Evolutionary conservation across 495 filamentous ascomycete genomes (phyloP).

Genomic region (Aspergillus leporis): DNA sequence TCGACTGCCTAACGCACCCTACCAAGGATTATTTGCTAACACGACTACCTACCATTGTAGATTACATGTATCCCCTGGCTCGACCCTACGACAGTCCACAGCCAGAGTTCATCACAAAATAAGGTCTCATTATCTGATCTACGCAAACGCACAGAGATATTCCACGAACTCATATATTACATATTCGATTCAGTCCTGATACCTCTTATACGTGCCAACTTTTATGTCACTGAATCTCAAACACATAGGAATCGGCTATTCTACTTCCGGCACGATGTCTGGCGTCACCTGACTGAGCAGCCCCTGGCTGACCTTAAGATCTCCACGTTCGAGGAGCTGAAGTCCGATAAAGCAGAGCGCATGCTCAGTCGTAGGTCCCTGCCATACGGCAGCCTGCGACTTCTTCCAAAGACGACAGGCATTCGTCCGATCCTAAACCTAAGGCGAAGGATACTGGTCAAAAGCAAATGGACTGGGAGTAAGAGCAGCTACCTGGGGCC

Average conservation of each 20-base stretch:
- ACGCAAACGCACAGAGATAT: constrained; percentile 74
- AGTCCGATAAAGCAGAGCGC: constrained; percentile 51
- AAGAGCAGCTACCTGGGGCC: constrained; percentile 51
- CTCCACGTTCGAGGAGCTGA: constrained; percentile 80
- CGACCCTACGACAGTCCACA: constrained; percentile 41
- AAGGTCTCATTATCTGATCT: constrained; percentile 72
- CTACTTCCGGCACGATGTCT: constrained; percentile 93
- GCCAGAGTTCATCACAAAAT: constrained; percentile 9
- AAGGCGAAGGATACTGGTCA: constrained; percentile 56
- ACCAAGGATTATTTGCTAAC: background rate
- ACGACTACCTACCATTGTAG: constrained; percentile 39
- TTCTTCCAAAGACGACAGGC: constrained; percentile 72
- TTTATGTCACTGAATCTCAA: constrained; percentile 92
- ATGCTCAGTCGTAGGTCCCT: constrained; percentile 63
- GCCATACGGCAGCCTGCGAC: constrained; percentile 75
- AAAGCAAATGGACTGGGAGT: constrained; percentile 43
- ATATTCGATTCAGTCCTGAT: constrained; percentile 89
- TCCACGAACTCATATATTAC: constrained; percentile 87
- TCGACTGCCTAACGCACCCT: constrained; percentile 10
- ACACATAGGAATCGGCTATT: constrained; percentile 78
- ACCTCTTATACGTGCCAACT: constrained; percentile 81
- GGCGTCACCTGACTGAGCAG: constrained; percentile 74
- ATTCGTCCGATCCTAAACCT: constrained; percentile 88
- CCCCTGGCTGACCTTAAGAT: constrained; percentile 67
- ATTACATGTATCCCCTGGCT: constrained; percentile 74